These are phyloP conservation scores for Marchantia polymorpha DNA, from an alignment of 225 moss, liverwort and hornwort genomes.

Conservation along the genomic window DNA sequence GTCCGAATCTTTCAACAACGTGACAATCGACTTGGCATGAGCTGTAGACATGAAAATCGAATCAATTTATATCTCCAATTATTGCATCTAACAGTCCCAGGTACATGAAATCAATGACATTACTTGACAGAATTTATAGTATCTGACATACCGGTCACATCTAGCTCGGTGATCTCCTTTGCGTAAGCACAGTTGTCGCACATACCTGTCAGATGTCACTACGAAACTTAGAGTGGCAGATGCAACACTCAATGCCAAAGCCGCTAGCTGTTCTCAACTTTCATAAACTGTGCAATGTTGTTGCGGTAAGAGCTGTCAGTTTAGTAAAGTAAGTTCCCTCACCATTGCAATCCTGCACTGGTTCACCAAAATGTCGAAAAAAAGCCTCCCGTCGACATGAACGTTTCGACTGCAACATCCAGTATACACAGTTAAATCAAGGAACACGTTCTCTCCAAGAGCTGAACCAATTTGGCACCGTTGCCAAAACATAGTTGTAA, in stretches of 20 bases:
- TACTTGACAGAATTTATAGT: background rate
- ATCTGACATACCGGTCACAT: conserved; percentile 68
- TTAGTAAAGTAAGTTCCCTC: background rate
- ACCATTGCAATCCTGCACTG: conserved; percentile 83
- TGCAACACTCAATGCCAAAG: background rate
- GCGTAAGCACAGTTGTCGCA: conserved; percentile 91
- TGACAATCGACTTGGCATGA: conserved; percentile 74
- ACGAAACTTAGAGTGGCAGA: background rate
- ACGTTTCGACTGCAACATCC: conserved; percentile 66
- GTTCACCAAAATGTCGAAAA: conserved; percentile 93
- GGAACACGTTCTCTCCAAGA: background rate
- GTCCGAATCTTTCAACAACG: conserved; percentile 63
- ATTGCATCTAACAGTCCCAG: background rate
- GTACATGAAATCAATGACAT: background rate
- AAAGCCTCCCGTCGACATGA: conserved; percentile 88
- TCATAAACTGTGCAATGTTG: background rate
- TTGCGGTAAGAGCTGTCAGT: background rate
- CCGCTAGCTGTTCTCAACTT: background rate
- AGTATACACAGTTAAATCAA: background rate
- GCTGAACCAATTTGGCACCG: no score
- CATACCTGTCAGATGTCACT: conserved; percentile 56
- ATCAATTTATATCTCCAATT: background rate
- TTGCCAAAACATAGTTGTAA: no score
- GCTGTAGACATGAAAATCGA: conserved; percentile 39
- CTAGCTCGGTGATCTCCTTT: conserved; percentile 66